Base-by-base conservation (phyloP, 257 asterid species). In the Solanum sejunctum region DNA sequence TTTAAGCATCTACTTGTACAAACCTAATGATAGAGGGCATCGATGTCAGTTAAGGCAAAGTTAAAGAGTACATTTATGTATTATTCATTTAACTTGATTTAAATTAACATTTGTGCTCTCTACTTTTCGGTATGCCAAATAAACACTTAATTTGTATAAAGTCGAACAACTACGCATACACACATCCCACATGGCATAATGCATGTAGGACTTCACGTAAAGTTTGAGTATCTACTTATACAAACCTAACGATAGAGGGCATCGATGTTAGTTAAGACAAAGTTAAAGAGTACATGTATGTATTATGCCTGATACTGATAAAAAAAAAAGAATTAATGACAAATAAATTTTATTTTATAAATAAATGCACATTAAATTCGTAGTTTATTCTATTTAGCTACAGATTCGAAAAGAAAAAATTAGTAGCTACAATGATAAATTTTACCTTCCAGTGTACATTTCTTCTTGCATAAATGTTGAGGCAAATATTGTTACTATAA, bases 391-490 rank as follows among this genome's bases (percentile, higher is more conserved):
- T 69, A 17, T 36, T 36, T 18, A 39, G 15, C 3, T 0, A 4
- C 6, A 0, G 0, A 39, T 17, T 69, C 0, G 1, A 18, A 0
- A 28, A 55, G 6, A 66, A 70, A 70, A 1, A 0, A 36, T 61
- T 39, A 10, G 9, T 2, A 26, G 63, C 8, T 79, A 51, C 0
- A 10, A 45, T 13, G 20, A 78, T 47, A 47, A 78, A 36, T 36
- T 81, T 54, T 91, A 93, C 98, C 98, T 92, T 87, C 98, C 98
- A 8, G 84, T 84, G 89, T 91, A 93, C 88, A 93, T 84, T 85
- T 93, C 90, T 89, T 95, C 98, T 32, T 90, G 90, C 88, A 88
- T 26, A 84, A 95, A 89, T 52, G 90, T 82, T 78, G 90, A 85
- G n/a, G 95, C 95, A 28, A 89, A 63, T 23, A 89, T 23, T 18